These are phyloP conservation scores for Pisolithus thermaeus DNA, from an alignment of 1,284 basidiomycete genomes.

Conservation along the genomic window DNA sequence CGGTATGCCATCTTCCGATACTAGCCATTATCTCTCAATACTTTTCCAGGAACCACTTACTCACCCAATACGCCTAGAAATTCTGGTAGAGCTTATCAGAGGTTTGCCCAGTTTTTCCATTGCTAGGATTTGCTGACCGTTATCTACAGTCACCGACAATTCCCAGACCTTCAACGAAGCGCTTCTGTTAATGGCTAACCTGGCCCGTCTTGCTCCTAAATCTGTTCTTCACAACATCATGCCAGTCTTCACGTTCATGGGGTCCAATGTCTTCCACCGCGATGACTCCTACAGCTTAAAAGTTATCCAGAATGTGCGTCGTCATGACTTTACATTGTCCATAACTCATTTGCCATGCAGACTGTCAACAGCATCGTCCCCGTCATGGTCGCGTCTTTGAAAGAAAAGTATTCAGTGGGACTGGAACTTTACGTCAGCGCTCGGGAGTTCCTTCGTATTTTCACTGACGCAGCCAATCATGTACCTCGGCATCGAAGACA, in stretches of 20 bases:
- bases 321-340: not conserved
- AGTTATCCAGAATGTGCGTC: constrained; percentile 84
- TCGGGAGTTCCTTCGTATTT: constrained; percentile 76
- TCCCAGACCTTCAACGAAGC: constrained; percentile 95
- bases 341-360: constrained; percentile 33
- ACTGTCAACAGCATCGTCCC: constrained; percentile 93
- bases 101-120: constrained; percentile 38
- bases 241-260: constrained; percentile 99
- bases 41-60: constrained; percentile 39
- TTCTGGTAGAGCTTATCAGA: constrained; percentile 83
- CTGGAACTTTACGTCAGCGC: constrained; percentile 63
- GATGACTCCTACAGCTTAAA: constrained; percentile 95
- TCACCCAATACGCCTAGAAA: constrained; percentile 62
- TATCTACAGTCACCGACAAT: constrained; percentile 68
- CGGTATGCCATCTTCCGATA: constrained; percentile 32
- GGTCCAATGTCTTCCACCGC: constrained; percentile 91
- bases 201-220: constrained; percentile 84
- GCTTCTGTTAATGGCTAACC: constrained; percentile 80
- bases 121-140: constrained; percentile 4
- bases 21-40: constrained; percentile 6
- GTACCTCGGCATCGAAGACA: constrained; percentile 84
- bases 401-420: constrained; percentile 43
- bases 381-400: constrained; percentile 79
- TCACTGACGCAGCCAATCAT: constrained; percentile 84
- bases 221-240: constrained; percentile 93